These are phyloP conservation scores for Lactarius quietus DNA, from an alignment of 768 basidiomycete genomes.

Conservation along the genomic window DNA sequence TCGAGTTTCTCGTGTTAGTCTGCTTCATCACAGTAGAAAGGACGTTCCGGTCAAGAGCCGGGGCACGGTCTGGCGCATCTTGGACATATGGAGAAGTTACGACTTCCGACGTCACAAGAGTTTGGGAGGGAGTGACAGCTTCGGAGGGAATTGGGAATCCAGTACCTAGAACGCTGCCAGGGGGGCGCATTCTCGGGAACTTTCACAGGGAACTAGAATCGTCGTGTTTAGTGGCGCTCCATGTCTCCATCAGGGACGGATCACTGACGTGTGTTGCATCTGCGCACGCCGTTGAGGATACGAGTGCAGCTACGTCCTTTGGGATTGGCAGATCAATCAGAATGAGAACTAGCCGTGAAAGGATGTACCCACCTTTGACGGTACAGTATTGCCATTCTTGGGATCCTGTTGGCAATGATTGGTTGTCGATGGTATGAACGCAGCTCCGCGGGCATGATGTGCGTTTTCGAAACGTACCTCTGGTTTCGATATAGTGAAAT, in stretches of 20 bases:
- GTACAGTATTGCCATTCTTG: not conserved
- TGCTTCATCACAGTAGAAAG: not conserved
- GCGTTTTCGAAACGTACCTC: not conserved
- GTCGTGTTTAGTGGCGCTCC: not conserved
- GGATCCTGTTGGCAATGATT: not conserved
- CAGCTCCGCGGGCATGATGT: not conserved
- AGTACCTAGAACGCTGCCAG: not conserved
- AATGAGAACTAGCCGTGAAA: not conserved
- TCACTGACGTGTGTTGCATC: constrained; percentile 17
- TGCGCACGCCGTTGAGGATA: constrained; percentile 3
- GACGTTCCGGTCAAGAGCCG: not conserved
- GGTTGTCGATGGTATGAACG: not conserved
- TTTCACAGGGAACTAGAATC: constrained; percentile 8
- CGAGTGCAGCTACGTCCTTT: not conserved
- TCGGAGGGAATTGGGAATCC: not conserved
- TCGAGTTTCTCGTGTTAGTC: not conserved
- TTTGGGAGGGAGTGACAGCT: not conserved
- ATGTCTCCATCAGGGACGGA: not conserved
- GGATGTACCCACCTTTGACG: constrained; percentile 10
- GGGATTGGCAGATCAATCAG: not conserved
- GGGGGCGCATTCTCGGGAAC: not conserved
- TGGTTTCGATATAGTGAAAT: not conserved
- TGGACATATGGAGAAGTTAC: not conserved
- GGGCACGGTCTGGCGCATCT: constrained; percentile 1
- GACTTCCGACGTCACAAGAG: not conserved